Base-by-base conservation (phyloP, 1,139 yeast genomes). In the Maudiozyma humilis region DNA sequence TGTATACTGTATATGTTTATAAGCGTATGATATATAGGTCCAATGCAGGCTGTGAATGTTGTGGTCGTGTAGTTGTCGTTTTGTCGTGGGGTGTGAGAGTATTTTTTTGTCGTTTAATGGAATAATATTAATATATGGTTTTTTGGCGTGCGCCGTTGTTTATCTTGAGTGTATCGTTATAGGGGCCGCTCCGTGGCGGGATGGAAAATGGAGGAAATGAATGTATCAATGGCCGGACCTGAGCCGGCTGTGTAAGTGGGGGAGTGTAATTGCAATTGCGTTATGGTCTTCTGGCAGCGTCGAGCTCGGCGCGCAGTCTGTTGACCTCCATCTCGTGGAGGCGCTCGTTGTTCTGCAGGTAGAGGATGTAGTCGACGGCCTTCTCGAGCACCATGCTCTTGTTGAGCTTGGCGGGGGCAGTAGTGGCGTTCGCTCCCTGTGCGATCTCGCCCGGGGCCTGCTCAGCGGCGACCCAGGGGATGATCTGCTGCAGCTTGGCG, bases 331-430 rank as follows among this genome's bases (percentile, higher is more conserved):
- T 47, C 44, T 59, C 63, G 43, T 55, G 57, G 18, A 61, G 47
- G 32, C 63, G 57, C 51, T 74, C 75, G 49, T 72, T 72, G 36
- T 68, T 69, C 51, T 75, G 77, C 48, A 78, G 56, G 51, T 68
- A 67, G 34, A 72, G 56, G 41, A 81, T 71, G 53, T 81, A 80
- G 41, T 75, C 76, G 5, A 78, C 79, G 10, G 85, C 86, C 37
- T 76, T 75, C 53, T 80, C 86, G 51, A 80, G 64, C 45, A 79
- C 79, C 72, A 76, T 73, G 37, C 82, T 75, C 60, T 80, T 80
- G 59, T 79, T 80, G 45, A 79, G 63, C 54, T 70, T 72, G 25
- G 60, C 57, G 12, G 47, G 32, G 3, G 32, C 15, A 16, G 32
- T 25, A 10, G 36, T 23, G 38, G 32, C 33, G n/a, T 32, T 23